Conservation (phyloP, 2,329 filamentous ascomycete species). For the Alternaria infectoria region DNA sequence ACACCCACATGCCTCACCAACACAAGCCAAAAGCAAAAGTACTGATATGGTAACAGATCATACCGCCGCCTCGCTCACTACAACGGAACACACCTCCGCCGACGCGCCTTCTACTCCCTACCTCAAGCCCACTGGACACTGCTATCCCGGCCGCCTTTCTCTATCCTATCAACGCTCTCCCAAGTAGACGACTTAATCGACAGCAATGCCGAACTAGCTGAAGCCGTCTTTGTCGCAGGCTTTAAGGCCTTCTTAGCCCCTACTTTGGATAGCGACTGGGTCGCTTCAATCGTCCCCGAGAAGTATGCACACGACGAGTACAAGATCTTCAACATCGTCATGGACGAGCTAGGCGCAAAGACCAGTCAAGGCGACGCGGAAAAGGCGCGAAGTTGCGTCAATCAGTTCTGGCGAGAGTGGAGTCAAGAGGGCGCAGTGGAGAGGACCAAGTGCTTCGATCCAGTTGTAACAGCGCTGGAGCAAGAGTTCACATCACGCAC, state of each 20-base stretch:
- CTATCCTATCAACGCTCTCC: constrained; percentile 77
- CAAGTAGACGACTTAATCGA: constrained; percentile 88
- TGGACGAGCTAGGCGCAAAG: constrained; percentile 70
- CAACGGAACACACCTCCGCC: constrained; percentile 87
- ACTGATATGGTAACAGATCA: constrained; percentile 61
- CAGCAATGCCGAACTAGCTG: constrained; percentile 81
- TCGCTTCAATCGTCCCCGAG: constrained; percentile 39
- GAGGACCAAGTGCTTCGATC: constrained; percentile 76
- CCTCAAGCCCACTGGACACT: constrained; percentile 83
- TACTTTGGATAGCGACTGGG: constrained; percentile 40
- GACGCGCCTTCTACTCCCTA: constrained; percentile 91
- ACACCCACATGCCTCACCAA: not conserved
- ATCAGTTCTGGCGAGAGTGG: constrained; percentile 97
- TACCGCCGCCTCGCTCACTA: constrained; percentile 86
- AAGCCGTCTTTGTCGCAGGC: constrained; percentile 69
- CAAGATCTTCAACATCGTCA: constrained; percentile 53
- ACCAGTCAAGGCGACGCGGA: constrained; percentile 79
- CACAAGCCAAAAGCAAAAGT: no score
- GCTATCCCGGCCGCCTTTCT: constrained; percentile 81
- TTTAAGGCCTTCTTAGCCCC: constrained; percentile 45
- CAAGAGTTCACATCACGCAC: not conserved
- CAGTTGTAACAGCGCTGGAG: constrained; percentile 70
- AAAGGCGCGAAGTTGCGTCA: constrained; percentile 89
- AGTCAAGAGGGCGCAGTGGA: constrained; percentile 77
- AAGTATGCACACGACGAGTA: constrained; percentile 38